Base-by-base conservation (phyloP, 306 rosid species). In the Mucuna pruriens region DNA sequence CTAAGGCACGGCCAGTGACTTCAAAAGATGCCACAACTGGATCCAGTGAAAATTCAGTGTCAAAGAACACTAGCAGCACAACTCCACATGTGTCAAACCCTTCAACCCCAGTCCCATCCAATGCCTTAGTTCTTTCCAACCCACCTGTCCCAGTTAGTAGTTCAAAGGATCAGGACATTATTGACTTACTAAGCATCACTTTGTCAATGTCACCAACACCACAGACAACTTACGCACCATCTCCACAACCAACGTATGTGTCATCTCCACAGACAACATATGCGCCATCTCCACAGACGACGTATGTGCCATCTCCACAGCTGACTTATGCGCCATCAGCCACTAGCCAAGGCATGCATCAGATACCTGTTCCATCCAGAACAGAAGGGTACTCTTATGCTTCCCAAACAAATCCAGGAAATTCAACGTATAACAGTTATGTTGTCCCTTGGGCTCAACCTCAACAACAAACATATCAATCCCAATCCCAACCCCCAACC, bases 381-480 rank as follows among this genome's bases (percentile, higher is more conserved):
- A 33, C 88, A 8, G 91, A 91, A 71, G 91, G 90, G 29, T 85
- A 86, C 68, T 84, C 78, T 63, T 25, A 82, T 85, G 66, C 90
- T 80, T 76, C 97, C 58, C 97, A 91, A 74, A 29, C 92, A 39
- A 87, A 87, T 81, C 84, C 87, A 42, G 92, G 86, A 78, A 87
- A 80, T 69, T 83, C n/a, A 7, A 71, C 85, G 17, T 81, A 71
- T 82, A 85, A 82, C 81, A 90, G 79, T 83, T 96, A 96, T 38
- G 96, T 96, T 67, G 98, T 81, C 38, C 98, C 98, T 15, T 96
- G 99, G 97, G 97, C 99, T 60, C 97, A 89, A 80, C 84, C 91
- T 34, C 93, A 81, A 72, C 83, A 81, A 15, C 88, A 76, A 5
- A 81, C 60, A 33, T 64, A 67, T 74, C 73, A 79, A 78, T 26